These are phyloP conservation scores for Cryptomeria japonica DNA, from an alignment of 75 land plant genomes.

Conservation along the genomic window DNA sequence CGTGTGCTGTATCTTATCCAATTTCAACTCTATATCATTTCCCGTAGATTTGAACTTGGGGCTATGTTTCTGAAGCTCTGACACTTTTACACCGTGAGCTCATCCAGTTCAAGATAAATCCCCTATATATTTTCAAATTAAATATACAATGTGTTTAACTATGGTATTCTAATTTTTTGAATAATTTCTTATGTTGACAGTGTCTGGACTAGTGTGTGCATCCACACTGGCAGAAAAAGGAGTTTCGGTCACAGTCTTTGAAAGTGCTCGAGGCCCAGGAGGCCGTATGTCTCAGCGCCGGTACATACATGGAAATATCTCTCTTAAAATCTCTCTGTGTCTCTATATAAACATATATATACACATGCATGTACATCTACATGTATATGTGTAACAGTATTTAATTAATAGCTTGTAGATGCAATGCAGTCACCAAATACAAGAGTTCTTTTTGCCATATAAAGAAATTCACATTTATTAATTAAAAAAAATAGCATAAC, in stretches of 20 bases:
- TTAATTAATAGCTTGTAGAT: neutral
- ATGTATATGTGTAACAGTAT: too few relatives aligned
- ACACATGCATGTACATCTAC: too few relatives aligned
- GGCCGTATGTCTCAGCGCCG: slow-evolving; percentile 81
- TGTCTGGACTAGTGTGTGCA: slow-evolving; percentile 77
- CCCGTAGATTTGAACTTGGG: neutral
- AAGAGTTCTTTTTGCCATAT: neutral
- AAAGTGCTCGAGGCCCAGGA: slow-evolving; percentile 78
- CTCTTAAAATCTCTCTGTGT: neutral
- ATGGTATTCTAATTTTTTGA: neutral
- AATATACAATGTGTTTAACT: neutral
- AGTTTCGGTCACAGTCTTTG: slow-evolving; percentile 67
- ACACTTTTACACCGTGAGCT: neutral
- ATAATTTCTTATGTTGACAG: slow-evolving; percentile 24
- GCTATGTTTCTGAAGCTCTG: neutral
- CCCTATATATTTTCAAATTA: neutral
- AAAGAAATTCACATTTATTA: too few relatives aligned
- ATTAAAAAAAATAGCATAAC: too few relatives aligned
- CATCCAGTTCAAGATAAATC: neutral
- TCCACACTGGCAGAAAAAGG: slow-evolving; percentile 61
- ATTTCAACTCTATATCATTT: neutral
- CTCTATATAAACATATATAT: neutral
- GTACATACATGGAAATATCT: slow-evolving; percentile 11
- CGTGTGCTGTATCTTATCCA: neutral
- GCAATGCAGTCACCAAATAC: neutral